Base-by-base conservation (phyloP, 169 alveolate genomes). In the Plasmodium vivax region DNA sequence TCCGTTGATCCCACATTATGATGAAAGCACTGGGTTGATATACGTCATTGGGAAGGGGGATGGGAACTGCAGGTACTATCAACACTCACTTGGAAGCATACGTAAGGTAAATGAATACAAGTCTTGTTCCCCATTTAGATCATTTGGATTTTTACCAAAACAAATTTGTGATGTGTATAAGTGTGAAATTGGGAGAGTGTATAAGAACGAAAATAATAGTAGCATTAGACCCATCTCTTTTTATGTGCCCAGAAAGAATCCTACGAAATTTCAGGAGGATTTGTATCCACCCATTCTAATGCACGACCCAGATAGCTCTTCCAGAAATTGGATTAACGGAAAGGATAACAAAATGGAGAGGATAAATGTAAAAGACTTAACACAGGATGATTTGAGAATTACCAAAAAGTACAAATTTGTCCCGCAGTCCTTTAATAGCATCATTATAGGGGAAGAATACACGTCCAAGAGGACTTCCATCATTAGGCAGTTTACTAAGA, bases 1-100 rank as follows among this genome's bases (percentile, higher is more conserved):
- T 1, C 98, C 98, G 8, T 93, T 96, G 38, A 82, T 96, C 38
- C 98, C 98, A 2, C 95, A 93, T 74, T 96, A 96, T 96, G 98
- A 96, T 92, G 94, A 92, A 71, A 95, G 88, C 43, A 85, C 95
- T 30, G 98, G 98, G n/a, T 80, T 96, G 4, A 34, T 95, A 47
- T 92, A 96, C 27, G 51, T 96, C 30, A 96, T 93, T 68, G 97
- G 96, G 12, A 96, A 96, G 96, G 98, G 98, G 7, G 98, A 96
- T 92, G 93, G 95, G 1, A 96, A 96, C 32, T 96, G 96, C 91
- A 74, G 98, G 16, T 93, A 94, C 34, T 96, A 95, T 96, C 97
- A 96, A 77, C 94, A 95, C 82, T 81, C 93, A 16, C 96, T 94
- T 30, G 93, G 95, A 51, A 95, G 90, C 12, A 82, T 96, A 4